Conservation (phyloP, 2,329 filamentous ascomycete species). For the Penicillium capsulatum region DNA sequence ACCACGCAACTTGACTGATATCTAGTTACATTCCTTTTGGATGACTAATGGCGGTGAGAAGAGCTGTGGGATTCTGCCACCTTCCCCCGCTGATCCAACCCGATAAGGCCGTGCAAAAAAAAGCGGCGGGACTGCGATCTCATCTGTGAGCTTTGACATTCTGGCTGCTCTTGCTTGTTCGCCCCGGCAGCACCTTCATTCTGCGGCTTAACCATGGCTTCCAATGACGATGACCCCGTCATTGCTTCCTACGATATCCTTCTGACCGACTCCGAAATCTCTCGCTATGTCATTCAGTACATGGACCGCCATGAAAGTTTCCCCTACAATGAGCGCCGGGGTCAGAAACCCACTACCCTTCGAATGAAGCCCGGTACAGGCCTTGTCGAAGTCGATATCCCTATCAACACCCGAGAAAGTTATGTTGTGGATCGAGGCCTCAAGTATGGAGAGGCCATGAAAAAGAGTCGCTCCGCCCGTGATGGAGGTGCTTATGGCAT, state of each 20-base stretch:
- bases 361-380: slow-evolving; percentile 78
- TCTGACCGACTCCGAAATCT: slow-evolving; percentile 69
- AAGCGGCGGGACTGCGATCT: neutral
- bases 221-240: slow-evolving; percentile 57
- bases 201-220: slow-evolving; percentile 12
- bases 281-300: slow-evolving; percentile 82
- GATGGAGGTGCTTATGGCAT: slow-evolving; percentile 66
- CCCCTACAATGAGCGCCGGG: slow-evolving; percentile 55
- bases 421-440: slow-evolving; percentile 84
- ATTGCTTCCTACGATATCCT: slow-evolving; percentile 76
- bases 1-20: too few relatives aligned
- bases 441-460: slow-evolving; percentile 73
- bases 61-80: too few relatives aligned
- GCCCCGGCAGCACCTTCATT: neutral
- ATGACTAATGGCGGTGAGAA: too few relatives aligned
- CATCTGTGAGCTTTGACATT: neutral
- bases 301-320: slow-evolving; percentile 62
- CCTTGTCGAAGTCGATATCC: slow-evolving; percentile 89
- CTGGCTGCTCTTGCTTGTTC: neutral
- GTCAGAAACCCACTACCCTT: slow-evolving; percentile 63
- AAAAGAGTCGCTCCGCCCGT: slow-evolving; percentile 50
- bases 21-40: too few relatives aligned
- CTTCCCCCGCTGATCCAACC: slow-evolving; percentile 7
- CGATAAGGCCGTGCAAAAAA: slow-evolving; percentile 16
- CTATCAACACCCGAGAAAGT: slow-evolving; percentile 64